Evolutionary conservation across 2,329 filamentous ascomycete genomes (phyloP).

Genomic region (Lachnellula cervina): DNA sequence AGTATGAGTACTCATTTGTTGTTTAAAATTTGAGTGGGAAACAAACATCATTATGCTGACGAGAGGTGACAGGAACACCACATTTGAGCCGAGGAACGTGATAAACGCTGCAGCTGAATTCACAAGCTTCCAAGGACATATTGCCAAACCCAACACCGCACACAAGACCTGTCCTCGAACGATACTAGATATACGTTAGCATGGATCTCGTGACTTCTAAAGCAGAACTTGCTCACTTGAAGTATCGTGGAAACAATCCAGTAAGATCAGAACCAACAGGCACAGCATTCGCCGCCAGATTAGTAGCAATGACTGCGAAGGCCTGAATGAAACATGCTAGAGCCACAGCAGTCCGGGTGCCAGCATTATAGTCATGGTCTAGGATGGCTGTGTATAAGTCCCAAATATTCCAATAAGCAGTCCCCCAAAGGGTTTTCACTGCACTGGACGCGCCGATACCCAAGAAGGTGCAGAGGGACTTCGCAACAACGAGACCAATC

Average conservation of each 20-base stretch:
- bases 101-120: slow-evolving; percentile 52
- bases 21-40: slow-evolving; percentile 17
- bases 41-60: slow-evolving; percentile 26
- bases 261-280: slow-evolving; percentile 50
- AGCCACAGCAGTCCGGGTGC: slow-evolving; percentile 2
- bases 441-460: slow-evolving; percentile 39
- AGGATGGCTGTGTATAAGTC: slow-evolving; percentile 8
- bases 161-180: slow-evolving; percentile 49
- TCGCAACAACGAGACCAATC: slow-evolving; percentile 35
- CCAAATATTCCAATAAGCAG: slow-evolving; percentile 15
- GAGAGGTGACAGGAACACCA: slow-evolving; percentile 52
- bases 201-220: no score
- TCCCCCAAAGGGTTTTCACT: slow-evolving; percentile 38
- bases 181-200: slow-evolving; percentile 41
- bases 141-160: slow-evolving; percentile 49
- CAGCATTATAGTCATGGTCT: slow-evolving; percentile 3
- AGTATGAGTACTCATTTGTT: slow-evolving; percentile 11
- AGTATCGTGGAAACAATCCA: slow-evolving; percentile 46
- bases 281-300: slow-evolving; percentile 53
- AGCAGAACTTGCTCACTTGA: no score
- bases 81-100: slow-evolving; percentile 61
- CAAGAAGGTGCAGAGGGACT: slow-evolving; percentile 37
- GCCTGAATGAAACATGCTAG: slow-evolving; percentile 1
- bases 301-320: slow-evolving; percentile 25
- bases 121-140: slow-evolving; percentile 62